These are phyloP conservation scores for Cordyceps fumosorosea DNA, from an alignment of 2,329 filamentous ascomycete genomes.

Conservation along the genomic window DNA sequence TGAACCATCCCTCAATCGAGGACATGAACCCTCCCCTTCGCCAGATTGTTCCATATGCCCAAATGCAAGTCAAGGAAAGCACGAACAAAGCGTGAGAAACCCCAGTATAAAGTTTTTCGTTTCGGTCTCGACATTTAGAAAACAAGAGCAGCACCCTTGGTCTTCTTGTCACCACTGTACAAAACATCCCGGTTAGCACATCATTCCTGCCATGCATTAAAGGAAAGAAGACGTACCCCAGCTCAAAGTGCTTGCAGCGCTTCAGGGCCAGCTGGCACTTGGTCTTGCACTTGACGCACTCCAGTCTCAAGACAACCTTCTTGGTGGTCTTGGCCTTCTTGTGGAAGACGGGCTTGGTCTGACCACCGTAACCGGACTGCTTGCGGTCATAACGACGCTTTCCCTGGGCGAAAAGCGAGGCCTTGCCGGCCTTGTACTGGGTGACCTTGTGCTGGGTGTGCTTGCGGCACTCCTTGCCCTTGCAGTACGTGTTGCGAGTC, in stretches of 20 bases:
- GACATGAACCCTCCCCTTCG: slow-evolving; percentile 40
- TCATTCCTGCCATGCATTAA: background rate
- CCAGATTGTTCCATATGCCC: slow-evolving; percentile 42
- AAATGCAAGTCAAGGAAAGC: slow-evolving; percentile 36
- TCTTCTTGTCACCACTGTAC: slow-evolving; percentile 99
- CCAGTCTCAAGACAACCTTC: slow-evolving; percentile 98
- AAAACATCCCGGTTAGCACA: slow-evolving; percentile 34
- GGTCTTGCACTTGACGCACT: slow-evolving; percentile 96
- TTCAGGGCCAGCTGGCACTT: slow-evolving; percentile 97
- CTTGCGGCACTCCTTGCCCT: slow-evolving; percentile 89
- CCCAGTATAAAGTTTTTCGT: slow-evolving; percentile 22
- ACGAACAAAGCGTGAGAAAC: slow-evolving; percentile 33
- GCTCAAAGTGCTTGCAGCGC: slow-evolving; percentile 99
- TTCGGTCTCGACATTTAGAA: slow-evolving; percentile 64
- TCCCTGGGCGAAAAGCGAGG: slow-evolving; percentile 93
- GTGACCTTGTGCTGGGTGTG: slow-evolving; percentile 90
- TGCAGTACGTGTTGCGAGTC: slow-evolving; percentile 96
- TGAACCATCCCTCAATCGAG: slow-evolving; percentile 37
- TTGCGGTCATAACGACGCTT: slow-evolving; percentile 99
- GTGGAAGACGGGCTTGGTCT: slow-evolving; percentile 99
- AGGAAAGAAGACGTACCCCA: slow-evolving; percentile 65
- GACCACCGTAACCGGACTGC: slow-evolving; percentile 99
- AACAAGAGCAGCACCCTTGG: slow-evolving; percentile 98
- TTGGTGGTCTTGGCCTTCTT: slow-evolving; percentile 99
- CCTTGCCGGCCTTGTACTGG: slow-evolving; percentile 97